Base-by-base conservation (phyloP, 2,329 filamentous ascomycete genomes). In the Trichoderma harzianum region DNA sequence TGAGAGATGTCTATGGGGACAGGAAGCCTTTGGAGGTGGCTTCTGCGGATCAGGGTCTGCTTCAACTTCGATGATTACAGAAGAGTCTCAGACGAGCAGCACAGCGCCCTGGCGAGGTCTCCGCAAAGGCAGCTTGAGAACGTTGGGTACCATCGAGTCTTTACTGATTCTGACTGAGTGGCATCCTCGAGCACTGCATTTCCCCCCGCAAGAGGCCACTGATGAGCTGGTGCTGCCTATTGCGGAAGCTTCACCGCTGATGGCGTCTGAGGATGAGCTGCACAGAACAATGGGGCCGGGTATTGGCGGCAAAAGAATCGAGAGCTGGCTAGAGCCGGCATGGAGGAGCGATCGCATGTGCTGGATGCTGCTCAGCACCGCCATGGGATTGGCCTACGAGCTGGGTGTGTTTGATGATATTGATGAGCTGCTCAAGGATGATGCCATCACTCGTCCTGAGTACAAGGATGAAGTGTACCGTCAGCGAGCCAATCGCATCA, bases 321-420 rank as follows among this genome's bases (percentile, higher is more conserved):
- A 97, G 78, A 95, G 94, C 79, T 98, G 96, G 94, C 89, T 98
- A 5, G 96, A 99, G 80, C 96, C 96, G 3, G 95, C 94, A 10
- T 98, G 95, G 94, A 88, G 95, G 76, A 94, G 92, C 74, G 95
- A 98, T 78, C 92, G 94, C 69, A 97, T 98, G 93, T 97, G 93
- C 79, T 98, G 95, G 95, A 98, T 98, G 94, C 85, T 98, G 16
- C 87, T 98, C 34, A 97, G 94, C 78, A 97, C 94, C 47, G 94
- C 94, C 16, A 93, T 95, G 84, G 93, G 94, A 1, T 85, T 98
- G 47, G 94, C 93, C 0, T 97, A 97, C 76, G 96, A 99, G 80
- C 89, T 99, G 36, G 96, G 96, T 12, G 94, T 99, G 2, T 99
- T 98, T 76, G 96, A 98, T 76, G 90, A 95, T 72, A 93, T 95